Evolutionary conservation across 257 asterid species (phyloP), one percentile per base, ranked within the genome.

Genomic region (Fraxinus pennsylvanica): DNA sequence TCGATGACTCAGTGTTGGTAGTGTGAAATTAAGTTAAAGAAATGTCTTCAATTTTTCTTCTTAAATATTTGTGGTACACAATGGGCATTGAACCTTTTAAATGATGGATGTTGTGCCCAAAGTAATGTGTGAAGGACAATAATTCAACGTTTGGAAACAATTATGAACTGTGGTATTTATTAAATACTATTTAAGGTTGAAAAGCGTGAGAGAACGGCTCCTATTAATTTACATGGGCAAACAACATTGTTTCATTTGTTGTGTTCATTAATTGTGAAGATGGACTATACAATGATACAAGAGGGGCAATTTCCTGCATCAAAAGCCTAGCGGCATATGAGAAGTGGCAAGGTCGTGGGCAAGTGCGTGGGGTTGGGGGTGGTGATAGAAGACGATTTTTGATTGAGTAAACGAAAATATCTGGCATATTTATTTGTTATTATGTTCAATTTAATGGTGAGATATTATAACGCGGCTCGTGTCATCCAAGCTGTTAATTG

Each of bases 21-120:
- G 65, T 78, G 80, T 78, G 79, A 79, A 82, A 82, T 70, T 70
- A 76, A 82, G 33, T 32, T 1, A 15, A 52, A 47, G 27, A 35
- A 29, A 36, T 63, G 3, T 27, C 32, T 73, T 9, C 17, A 12
- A 33, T 39, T 73, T 43, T 76, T 57, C 71, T 4, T 21, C 3
- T 19, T 54, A 30, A 67, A 71, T 75, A 14, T 78, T 38, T 25
- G 59, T 3, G 19, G 22, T 32, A 67, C 47, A 57, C 36, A 68
- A 36, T 45, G 45, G 39, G 71, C 75, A 25, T 74, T 78, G 63
- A 33, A 63, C 41, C 19, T 36, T 81, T n/a, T 45, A 25, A 22
- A 47, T 80, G 32, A 59, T 59, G 50, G 57, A 73, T 72, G 80
- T 76, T 33, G 72, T 69, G 71, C 73, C 75, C 65, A 71, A 79